Evolutionary conservation across 495 filamentous ascomycete species (phyloP).

Genomic region (Trichoderma erinaceum): DNA sequence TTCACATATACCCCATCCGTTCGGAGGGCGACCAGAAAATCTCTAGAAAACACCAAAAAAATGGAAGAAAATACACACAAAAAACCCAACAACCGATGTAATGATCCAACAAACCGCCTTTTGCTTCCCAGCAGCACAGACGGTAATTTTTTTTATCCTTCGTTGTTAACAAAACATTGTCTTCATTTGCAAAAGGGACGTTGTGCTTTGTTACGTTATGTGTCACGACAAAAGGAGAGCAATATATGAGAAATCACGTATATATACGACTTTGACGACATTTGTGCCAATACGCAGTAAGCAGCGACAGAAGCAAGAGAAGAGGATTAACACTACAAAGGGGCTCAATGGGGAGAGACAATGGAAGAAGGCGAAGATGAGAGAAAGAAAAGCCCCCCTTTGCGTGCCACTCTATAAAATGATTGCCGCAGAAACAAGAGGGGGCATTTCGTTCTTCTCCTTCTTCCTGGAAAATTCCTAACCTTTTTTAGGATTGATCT

Average conservation of each 20-base stretch:
- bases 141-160: not conserved
- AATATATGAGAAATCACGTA: slow-evolving; percentile 13
- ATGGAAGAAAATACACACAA: slow-evolving; percentile 5
- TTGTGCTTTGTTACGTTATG: slow-evolving; percentile 5
- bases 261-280: slow-evolving; percentile 14
- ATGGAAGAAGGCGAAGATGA: not conserved
- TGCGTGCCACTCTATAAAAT: not conserved
- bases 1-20: slow-evolving; percentile 7
- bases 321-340: not conserved
- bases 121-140: slow-evolving; percentile 7
- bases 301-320: not conserved
- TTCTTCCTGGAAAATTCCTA: not conserved
- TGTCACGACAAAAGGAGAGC: slow-evolving; percentile 12
- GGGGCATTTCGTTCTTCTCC: not conserved
- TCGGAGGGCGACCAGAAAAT: not conserved
- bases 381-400: not conserved
- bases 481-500: not conserved
- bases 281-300: not conserved
- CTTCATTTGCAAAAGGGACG: not conserved
- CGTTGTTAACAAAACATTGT: slow-evolving; percentile 8
- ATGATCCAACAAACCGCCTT: not conserved
- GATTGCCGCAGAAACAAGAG: too few species aligned
- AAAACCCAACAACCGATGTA: slow-evolving; percentile 5
- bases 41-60: not conserved
- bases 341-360: not conserved